These are phyloP conservation scores for Diaporthe citrichinensis DNA, from an alignment of 2,329 filamentous ascomycete genomes.

Conservation along the genomic window DNA sequence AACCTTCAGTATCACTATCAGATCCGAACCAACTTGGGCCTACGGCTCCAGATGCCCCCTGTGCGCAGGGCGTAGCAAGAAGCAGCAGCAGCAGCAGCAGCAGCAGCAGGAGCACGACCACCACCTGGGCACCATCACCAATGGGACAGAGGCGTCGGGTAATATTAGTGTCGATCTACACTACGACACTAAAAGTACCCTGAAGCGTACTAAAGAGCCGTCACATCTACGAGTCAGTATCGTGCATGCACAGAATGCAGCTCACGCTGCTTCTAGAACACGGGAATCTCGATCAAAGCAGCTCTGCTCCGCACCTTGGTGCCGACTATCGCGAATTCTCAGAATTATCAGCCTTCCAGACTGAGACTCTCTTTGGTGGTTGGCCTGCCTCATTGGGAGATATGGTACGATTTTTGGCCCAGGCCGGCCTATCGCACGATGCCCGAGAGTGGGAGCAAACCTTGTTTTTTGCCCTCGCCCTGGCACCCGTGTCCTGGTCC, in stretches of 20 bases:
- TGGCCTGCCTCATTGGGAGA: constrained; percentile 24
- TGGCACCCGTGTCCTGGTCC: constrained; percentile 12
- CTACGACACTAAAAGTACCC: constrained; percentile 5
- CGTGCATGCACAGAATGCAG: constrained; percentile 23
- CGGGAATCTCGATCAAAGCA: constrained; percentile 6
- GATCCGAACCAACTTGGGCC: background rate
- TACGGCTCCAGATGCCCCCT: background rate
- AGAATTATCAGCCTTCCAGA: constrained; percentile 13
- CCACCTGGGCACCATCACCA: background rate
- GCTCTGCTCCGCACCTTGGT: background rate
- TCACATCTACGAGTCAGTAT: constrained; percentile 21
- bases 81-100: background rate
- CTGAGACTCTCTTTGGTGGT: constrained; percentile 20
- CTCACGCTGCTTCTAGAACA: constrained; percentile 11
- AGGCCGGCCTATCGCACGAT: constrained; percentile 6
- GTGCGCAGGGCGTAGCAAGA: background rate
- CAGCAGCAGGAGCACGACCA: background rate
- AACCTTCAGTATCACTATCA: constrained; percentile 18
- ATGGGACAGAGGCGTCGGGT: background rate
- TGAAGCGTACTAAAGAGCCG: background rate
- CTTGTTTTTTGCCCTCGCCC: constrained; percentile 22
- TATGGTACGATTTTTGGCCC: constrained; percentile 26
- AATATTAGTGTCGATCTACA: constrained; percentile 10
- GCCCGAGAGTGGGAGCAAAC: background rate
- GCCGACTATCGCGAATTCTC: background rate